These are phyloP conservation scores for Umbelopsis sp. DNA, from an alignment of 192 early-diverging fungal genomes.

Conservation along the genomic window DNA sequence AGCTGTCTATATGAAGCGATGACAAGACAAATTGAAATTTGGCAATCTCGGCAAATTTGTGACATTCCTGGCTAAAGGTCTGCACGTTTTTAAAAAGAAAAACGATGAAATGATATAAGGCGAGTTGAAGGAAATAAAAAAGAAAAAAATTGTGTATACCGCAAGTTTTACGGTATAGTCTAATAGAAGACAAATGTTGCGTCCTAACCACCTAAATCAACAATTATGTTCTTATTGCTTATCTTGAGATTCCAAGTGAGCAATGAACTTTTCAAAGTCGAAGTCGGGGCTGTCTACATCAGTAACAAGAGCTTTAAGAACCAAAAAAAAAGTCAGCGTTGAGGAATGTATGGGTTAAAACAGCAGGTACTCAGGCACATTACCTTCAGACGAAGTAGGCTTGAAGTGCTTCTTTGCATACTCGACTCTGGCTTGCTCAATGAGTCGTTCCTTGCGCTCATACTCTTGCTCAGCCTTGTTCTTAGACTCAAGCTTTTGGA, in stretches of 20 bases:
- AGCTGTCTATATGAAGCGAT: conserved; percentile 21
- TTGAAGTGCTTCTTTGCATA: conserved; percentile 71
- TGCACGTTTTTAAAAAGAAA: neutral
- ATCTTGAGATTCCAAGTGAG: conserved; percentile 39
- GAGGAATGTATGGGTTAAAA: conserved; percentile 4
- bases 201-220: conserved; percentile 8
- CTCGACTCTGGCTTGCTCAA: conserved; percentile 75
- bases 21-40: conserved; percentile 24
- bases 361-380: neutral
- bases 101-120: conserved; percentile 19
- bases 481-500: conserved; percentile 49
- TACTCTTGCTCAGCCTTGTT: conserved; percentile 48
- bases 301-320: conserved; percentile 39
- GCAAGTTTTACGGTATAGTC: neutral
- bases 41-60: conserved; percentile 18
- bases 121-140: conserved; percentile 1
- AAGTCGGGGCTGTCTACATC: conserved; percentile 62
- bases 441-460: conserved; percentile 61
- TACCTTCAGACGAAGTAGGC: conserved; percentile 25
- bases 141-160: neutral
- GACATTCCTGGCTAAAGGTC: conserved; percentile 14
- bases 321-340: conserved; percentile 12
- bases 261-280: conserved; percentile 60
- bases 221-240: conserved; percentile 15
- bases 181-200: neutral